These are phyloP conservation scores for Tylopilus subfusipes DNA, from an alignment of 768 basidiomycete genomes.

Conservation along the genomic window DNA sequence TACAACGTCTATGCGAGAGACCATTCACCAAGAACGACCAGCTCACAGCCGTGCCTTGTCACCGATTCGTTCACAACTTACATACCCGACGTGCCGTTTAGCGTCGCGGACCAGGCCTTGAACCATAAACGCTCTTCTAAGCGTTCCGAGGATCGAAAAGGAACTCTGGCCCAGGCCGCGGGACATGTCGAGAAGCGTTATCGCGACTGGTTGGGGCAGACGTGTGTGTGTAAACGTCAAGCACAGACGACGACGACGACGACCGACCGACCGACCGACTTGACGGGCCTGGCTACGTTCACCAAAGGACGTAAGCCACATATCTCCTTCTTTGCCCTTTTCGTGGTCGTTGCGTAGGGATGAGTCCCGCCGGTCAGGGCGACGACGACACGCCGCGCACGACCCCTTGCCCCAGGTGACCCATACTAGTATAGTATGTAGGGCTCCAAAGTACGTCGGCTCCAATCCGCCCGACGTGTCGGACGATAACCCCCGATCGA, in stretches of 20 bases:
- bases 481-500: slow-evolving; percentile 55
- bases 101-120: slow-evolving; percentile 49
- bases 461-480: slow-evolving; percentile 51
- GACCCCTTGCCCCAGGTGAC: no score
- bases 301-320: slow-evolving; percentile 55
- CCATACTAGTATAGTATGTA: no score
- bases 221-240: slow-evolving; percentile 50
- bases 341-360: slow-evolving; percentile 33
- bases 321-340: background rate
- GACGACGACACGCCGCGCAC: slow-evolving; percentile 75
- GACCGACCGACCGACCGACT: no score
- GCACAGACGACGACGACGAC: slow-evolving; percentile 29
- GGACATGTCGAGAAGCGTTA: slow-evolving; percentile 51
- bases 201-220: slow-evolving; percentile 54
- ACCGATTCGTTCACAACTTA: slow-evolving; percentile 59
- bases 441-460: slow-evolving; percentile 54
- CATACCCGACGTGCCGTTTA: slow-evolving; percentile 50
- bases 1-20: slow-evolving; percentile 66
- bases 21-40: slow-evolving; percentile 80
- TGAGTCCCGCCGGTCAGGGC: slow-evolving; percentile 74
- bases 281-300: slow-evolving; percentile 78
- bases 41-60: slow-evolving; percentile 71
- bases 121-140: slow-evolving; percentile 38
- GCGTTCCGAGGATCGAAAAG: slow-evolving; percentile 13
- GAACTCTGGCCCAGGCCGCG: slow-evolving; percentile 38